phyloP scores from a whole-genome alignment of 2,329 filamentous ascomycete species.

The Xylariaceae sp. region DNA sequence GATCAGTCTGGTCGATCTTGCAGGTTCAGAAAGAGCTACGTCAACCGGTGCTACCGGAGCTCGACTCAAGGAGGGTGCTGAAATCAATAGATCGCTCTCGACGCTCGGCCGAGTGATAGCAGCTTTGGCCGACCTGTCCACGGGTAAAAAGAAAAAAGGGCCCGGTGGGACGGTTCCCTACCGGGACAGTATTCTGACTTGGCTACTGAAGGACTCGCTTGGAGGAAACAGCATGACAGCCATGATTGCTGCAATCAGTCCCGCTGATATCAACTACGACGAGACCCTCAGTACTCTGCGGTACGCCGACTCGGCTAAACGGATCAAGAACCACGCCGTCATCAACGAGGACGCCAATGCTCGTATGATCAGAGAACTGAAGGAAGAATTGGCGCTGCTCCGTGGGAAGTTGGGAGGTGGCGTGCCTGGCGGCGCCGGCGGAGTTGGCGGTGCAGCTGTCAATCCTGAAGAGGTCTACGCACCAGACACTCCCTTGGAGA shows the following conservation, averaged over 20 bases:
- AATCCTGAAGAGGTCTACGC: constrained; percentile 77
- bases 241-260: constrained; percentile 98
- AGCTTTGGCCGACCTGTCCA: constrained; percentile 82
- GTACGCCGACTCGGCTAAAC: constrained; percentile 95
- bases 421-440: constrained; percentile 35
- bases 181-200: constrained; percentile 92
- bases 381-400: constrained; percentile 83
- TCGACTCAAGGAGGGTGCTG: constrained; percentile 90
- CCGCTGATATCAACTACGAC: constrained; percentile 97
- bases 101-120: constrained; percentile 97
- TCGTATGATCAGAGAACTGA: constrained; percentile 95
- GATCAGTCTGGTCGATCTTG: constrained; percentile 95
- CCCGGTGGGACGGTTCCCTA: constrained; percentile 77
- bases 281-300: constrained; percentile 92
- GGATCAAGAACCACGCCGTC: constrained; percentile 99
- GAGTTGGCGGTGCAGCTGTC: constrained; percentile 17
- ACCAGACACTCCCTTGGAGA: constrained; percentile 82
- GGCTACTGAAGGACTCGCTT: constrained; percentile 92
- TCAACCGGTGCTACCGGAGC: constrained; percentile 95
- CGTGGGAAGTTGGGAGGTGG: constrained; percentile 74
- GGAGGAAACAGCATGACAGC: constrained; percentile 99
- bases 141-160: constrained; percentile 74
- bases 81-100: constrained; percentile 95
- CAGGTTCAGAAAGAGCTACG: constrained; percentile 93
- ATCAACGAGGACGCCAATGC: constrained; percentile 99